Evolutionary conservation across 495 filamentous ascomycete species (phyloP).

Genomic region (Emericellopsis terricola): DNA sequence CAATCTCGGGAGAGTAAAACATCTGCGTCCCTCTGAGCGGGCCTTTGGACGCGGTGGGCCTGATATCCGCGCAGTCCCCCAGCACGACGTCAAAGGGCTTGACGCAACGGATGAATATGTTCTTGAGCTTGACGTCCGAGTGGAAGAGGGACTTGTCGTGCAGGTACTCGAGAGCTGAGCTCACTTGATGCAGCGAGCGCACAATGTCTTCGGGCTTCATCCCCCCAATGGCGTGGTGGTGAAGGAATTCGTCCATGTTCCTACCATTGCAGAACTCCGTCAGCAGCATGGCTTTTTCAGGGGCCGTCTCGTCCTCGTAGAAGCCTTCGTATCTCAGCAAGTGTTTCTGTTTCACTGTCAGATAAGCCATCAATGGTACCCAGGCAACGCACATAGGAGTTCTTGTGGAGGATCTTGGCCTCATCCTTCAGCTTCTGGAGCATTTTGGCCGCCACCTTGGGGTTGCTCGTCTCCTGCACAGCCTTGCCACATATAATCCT

Average conservation of each 20-base stretch:
- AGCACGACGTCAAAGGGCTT: not conserved
- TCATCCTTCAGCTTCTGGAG: not conserved
- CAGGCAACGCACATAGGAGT: not conserved
- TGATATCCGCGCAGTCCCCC: slow-evolving; percentile 1
- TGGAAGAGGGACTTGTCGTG: not conserved
- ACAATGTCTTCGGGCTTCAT: not conserved
- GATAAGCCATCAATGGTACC: too few species aligned
- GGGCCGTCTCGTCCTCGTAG: not conserved
- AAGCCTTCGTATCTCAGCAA: not conserved
- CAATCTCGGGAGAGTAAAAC: slow-evolving; percentile 1
- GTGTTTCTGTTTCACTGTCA: not conserved
- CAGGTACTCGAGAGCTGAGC: not conserved
- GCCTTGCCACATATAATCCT: not conserved
- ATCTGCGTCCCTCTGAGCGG: not conserved
- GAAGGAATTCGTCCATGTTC: not conserved
- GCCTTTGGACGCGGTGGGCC: not conserved
- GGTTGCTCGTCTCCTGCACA: too few species aligned
- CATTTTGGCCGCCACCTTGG: too few species aligned
- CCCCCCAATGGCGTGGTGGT: not conserved
- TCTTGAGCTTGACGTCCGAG: slow-evolving; percentile 2
- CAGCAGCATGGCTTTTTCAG: not conserved
- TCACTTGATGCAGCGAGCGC: not conserved
- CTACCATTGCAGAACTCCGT: not conserved
- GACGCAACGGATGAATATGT: slow-evolving; percentile 1
- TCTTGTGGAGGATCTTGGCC: not conserved